Conservation (phyloP, 805 yeast genomes). For the Ogataea dorogensis region DNA sequence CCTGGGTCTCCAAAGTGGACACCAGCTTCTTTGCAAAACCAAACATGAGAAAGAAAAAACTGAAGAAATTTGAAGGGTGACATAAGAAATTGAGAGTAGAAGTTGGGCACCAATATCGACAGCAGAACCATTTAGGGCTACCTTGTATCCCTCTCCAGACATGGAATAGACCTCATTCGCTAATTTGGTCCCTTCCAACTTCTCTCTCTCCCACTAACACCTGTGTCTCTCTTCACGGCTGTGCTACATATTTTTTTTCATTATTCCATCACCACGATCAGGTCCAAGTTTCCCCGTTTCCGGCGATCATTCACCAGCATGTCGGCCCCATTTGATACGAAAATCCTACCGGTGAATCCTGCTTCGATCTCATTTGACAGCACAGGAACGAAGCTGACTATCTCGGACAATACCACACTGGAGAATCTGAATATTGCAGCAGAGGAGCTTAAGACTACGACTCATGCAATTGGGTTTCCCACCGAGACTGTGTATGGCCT, state of each 20-base stretch:
- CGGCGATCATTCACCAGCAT: conserved; percentile 1
- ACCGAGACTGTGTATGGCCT: conserved; percentile 97
- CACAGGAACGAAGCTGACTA: conserved; percentile 33
- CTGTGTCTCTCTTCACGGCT: too few species aligned
- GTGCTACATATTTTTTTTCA: neutral
- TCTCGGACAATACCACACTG: conserved; percentile 53
- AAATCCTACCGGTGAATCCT: conserved; percentile 55
- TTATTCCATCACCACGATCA: neutral
- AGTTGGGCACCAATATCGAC: too few species aligned
- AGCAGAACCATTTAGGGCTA: too few species aligned
- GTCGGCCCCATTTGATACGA: conserved; percentile 31
- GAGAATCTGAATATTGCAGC: conserved; percentile 59
- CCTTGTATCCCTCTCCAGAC: too few species aligned
- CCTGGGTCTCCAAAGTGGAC: conserved; percentile 45
- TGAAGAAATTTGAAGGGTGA: too few species aligned
- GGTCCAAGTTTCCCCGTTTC: too few species aligned
- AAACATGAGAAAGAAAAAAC: conserved; percentile 41
- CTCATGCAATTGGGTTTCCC: conserved; percentile 84
- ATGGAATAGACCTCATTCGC: too few species aligned
- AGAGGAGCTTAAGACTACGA: conserved; percentile 44
- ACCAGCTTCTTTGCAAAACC: conserved; percentile 66
- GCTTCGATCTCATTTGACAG: conserved; percentile 47
- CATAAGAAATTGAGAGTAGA: too few species aligned
- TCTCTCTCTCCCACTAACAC: too few species aligned
- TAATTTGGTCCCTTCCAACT: too few species aligned